These are phyloP conservation scores for Penicillium ochrochloron DNA, from an alignment of 495 filamentous ascomycete genomes.

Conservation along the genomic window DNA sequence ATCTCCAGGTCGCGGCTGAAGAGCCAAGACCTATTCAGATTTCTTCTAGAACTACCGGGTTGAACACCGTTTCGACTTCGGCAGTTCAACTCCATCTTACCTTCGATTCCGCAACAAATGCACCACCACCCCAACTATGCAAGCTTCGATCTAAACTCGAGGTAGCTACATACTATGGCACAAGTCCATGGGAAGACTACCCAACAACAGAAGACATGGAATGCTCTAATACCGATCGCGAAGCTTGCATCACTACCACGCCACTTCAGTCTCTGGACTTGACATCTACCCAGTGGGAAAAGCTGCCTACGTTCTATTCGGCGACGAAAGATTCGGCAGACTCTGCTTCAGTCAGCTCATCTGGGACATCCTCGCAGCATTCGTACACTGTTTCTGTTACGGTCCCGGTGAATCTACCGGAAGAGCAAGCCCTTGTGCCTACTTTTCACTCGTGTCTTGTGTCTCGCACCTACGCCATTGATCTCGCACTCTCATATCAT, in stretches of 20 bases:
- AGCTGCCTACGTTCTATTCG: constrained; percentile 33
- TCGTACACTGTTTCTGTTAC: constrained; percentile 63
- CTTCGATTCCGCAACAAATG: constrained; percentile 61
- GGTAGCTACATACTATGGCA: constrained; percentile 66
- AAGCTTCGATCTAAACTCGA: constrained; percentile 65
- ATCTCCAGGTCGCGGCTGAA: constrained; percentile 7
- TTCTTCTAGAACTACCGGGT: not conserved
- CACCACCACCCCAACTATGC: constrained; percentile 63
- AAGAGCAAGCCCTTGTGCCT: constrained; percentile 66
- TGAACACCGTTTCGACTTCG: constrained; percentile 33
- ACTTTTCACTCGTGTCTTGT: constrained; percentile 82
- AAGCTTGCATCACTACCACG: constrained; percentile 59
- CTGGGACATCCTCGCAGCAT: not conserved
- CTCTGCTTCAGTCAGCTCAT: not conserved
- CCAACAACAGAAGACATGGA: constrained; percentile 23
- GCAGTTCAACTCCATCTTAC: constrained; percentile 62
- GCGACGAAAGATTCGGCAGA: not conserved
- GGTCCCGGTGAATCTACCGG: constrained; percentile 70
- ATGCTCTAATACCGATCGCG: constrained; percentile 42
- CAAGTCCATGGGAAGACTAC: constrained; percentile 52
- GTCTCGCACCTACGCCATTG: constrained; percentile 70
- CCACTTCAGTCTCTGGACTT: constrained; percentile 63
- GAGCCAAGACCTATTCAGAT: constrained; percentile 7
- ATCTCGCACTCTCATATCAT: constrained; percentile 54
- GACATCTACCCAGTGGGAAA: constrained; percentile 59